Evolutionary conservation across 768 basidiomycete genomes (phyloP), one percentile per base, ranked within the genome.

Genomic region (Russula virescens): DNA sequence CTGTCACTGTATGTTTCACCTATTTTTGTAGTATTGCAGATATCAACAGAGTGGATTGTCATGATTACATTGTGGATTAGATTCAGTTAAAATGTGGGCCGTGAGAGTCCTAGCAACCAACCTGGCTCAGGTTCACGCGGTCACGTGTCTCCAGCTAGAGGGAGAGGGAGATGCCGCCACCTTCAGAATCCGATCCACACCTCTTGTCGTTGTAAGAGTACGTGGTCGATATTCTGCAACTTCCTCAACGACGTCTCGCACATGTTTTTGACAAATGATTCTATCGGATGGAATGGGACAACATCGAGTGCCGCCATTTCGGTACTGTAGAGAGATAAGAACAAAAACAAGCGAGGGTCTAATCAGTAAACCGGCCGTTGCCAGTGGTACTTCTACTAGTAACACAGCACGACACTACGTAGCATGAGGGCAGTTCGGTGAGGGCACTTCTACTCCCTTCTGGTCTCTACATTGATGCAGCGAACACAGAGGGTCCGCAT

Each of bases 161-260:
- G n/a, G n/a, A n/a, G n/a, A n/a, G 38, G 6, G 42, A 43, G 1
- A 43, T 43, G 50, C 34, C 0, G 25, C 42, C 43, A 14, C 38
- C 21, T 53, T 49, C 43, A 28, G 26, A 40, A 55, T 28, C 35
- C 18, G 46, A 61, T 61, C 60, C 50, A 61, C 52, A 38, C 13
- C 38, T 14, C 13, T 9, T 11, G 13, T 38, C 38, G 2, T 5
- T 14, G 26, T 21, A n/a, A 23, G 54, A 26, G 28, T 49, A 49
- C 28, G 26, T 42, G 19, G 54, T 42, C 14, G 28, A 46, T 4
- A 47, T n/a, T 21, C 40, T 31, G 7, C 38, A n/a, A 26, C 40
- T 55, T 26, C 48, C 19, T 50, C 23, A 13, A 45, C 47, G 16
- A 43, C 25, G 5, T 18, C 10, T 11, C 11, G 2, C 23, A 35